A percentile compares a stretch with the other conserved stretches of the same genome.
Conservation (phyloP, 2,329 filamentous ascomycete genomes). For the Sphaceloma murrayae region DNA sequence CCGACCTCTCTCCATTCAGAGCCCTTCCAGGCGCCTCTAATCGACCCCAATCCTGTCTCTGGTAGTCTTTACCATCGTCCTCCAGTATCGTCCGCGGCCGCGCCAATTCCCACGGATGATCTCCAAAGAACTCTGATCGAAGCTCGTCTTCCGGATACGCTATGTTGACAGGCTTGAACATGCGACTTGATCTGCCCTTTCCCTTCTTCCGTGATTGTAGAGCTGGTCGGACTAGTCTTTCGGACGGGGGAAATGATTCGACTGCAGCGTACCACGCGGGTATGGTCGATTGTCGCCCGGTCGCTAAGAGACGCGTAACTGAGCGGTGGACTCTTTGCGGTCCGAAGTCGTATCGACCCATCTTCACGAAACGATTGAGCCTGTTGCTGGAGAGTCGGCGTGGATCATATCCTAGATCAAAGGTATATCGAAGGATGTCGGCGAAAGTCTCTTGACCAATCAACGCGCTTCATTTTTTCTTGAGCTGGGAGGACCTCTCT, state of each 20-base stretch:
- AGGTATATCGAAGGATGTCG: no score
- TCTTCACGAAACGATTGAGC: conserved; percentile 22
- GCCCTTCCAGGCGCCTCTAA: conserved; percentile 65
- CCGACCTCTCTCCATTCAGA: conserved; percentile 74
- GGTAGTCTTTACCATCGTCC: conserved; percentile 70
- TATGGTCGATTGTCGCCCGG: conserved; percentile 32
- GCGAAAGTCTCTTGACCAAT: conserved; percentile 17
- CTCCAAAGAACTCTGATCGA: conserved; percentile 72
- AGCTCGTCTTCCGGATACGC: conserved; percentile 75
- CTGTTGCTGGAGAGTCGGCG: no score
- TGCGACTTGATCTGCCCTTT: conserved; percentile 56
- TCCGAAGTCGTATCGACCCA: conserved; percentile 45
- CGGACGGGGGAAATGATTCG: conserved; percentile 49
- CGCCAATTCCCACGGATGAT: conserved; percentile 96
- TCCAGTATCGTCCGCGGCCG: conserved; percentile 78
- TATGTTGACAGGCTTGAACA: conserved; percentile 73
- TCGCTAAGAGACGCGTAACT: conserved; percentile 42
- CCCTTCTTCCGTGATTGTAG: conserved; percentile 40
- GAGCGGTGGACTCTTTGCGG: conserved; percentile 44
- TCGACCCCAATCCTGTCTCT: conserved; percentile 66
- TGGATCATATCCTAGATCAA: no score
- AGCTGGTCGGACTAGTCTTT: conserved; percentile 48
- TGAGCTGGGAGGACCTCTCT: conserved; percentile 8
- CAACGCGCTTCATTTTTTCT: conserved; percentile 16
- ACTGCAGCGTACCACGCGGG: conserved; percentile 51